Evolutionary conservation across 1,139 yeast species (phyloP).

Genomic region (Scheffersomyces insectosa): DNA sequence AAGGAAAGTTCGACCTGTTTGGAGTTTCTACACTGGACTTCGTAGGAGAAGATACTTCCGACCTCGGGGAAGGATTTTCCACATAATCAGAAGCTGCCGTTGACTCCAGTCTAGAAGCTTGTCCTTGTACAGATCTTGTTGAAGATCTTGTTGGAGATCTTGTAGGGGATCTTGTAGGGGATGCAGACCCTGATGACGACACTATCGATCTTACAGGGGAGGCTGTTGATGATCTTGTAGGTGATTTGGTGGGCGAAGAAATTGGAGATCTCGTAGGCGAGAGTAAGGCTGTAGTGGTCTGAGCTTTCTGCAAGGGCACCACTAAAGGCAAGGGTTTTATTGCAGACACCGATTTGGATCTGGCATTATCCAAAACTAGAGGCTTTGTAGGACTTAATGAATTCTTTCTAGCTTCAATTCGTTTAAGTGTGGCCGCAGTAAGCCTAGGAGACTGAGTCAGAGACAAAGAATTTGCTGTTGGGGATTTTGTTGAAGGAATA

Average conservation of each 20-base stretch:
- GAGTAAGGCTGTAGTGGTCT: constrained; percentile 1
- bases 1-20: no score
- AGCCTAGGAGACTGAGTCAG: constrained; percentile 18
- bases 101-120: no score
- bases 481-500: background rate
- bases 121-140: no score
- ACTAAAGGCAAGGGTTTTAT: background rate
- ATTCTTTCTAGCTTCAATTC: constrained; percentile 26
- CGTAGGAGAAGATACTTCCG: no score
- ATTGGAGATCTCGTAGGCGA: constrained; percentile 2
- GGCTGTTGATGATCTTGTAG: no score
- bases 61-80: no score
- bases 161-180: background rate
- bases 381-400: constrained; percentile 7
- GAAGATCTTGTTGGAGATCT: constrained; percentile 1
- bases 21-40: no score
- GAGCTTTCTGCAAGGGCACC: background rate
- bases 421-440: constrained; percentile 32
- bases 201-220: no score
- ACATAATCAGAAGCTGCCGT: no score
- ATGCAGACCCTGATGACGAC: background rate
- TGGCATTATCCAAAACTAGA: background rate
- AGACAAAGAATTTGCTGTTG: background rate
- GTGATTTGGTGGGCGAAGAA: constrained; percentile 2
- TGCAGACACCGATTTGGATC: background rate